Percentiles rank a stretch among this genome's conserved stretches.
Conservation (phyloP, 1,139 yeast species). For the Kazachstania sp. region DNA sequence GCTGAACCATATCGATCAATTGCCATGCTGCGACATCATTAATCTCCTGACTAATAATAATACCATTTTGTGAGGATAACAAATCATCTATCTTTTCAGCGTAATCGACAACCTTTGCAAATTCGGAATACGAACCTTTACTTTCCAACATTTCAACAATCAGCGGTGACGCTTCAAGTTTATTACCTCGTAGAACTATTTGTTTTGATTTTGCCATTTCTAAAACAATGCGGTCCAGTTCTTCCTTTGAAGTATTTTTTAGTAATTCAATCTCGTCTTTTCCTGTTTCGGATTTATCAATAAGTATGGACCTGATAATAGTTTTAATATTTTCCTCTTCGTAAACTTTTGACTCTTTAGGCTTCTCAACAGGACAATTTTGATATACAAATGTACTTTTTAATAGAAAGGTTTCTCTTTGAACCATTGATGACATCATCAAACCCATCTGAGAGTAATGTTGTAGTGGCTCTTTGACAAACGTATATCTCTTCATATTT, state of each 20-base stretch:
- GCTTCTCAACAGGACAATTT: background rate
- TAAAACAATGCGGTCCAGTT: slow-evolving; percentile 25
- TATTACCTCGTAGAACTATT: slow-evolving; percentile 23
- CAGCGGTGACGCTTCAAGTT: slow-evolving; percentile 21
- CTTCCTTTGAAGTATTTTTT: slow-evolving; percentile 19
- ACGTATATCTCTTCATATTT: slow-evolving; percentile 22
- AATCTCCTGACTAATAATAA: slow-evolving; percentile 26
- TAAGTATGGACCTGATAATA: slow-evolving; percentile 24
- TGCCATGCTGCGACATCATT: slow-evolving; percentile 21
- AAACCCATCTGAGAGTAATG: slow-evolving; percentile 13
- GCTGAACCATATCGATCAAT: slow-evolving; percentile 21
- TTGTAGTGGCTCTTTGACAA: slow-evolving; percentile 14
- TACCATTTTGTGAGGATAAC: slow-evolving; percentile 18
- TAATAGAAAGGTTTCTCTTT: slow-evolving; percentile 25
- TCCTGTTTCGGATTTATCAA: slow-evolving; percentile 18
- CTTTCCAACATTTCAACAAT: slow-evolving; percentile 19
- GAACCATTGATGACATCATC: slow-evolving; percentile 31
- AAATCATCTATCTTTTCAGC: slow-evolving; percentile 15
- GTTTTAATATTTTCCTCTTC: slow-evolving; percentile 22
- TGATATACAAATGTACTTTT: slow-evolving; percentile 21
- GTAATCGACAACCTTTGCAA: slow-evolving; percentile 15
- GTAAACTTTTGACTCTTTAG: slow-evolving; percentile 1
- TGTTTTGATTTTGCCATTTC: slow-evolving; percentile 31
- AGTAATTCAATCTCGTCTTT: slow-evolving; percentile 20
- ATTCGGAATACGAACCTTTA: slow-evolving; percentile 17